A percentile compares a stretch with the other conserved stretches of the same genome.
phyloP scores from a whole-genome alignment of 2,329 filamentous ascomycete species.

The Diplodia intermedia region DNA sequence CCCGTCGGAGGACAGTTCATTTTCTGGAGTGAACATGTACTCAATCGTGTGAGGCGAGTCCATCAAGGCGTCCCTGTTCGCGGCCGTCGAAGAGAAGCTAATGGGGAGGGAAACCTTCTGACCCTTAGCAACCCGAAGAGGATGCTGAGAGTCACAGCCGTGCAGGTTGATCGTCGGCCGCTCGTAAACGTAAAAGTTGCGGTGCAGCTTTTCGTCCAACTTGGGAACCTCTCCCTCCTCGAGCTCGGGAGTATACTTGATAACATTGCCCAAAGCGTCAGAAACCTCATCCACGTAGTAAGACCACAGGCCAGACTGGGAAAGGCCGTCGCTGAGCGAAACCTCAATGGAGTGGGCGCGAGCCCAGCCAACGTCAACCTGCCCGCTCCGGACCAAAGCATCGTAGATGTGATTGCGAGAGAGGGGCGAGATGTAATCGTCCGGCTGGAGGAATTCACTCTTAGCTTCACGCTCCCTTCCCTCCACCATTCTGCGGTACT shows the following conservation, averaged over 20 bases:
- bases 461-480: conserved; percentile 77
- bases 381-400: conserved; percentile 62
- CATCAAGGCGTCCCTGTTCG: conserved; percentile 60
- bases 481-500: conserved; percentile 89
- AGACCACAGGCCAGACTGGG: conserved; percentile 78
- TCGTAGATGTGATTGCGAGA: conserved; percentile 65
- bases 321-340: conserved; percentile 88
- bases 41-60: conserved; percentile 74
- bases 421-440: conserved; percentile 80
- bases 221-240: conserved; percentile 72
- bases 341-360: conserved; percentile 76
- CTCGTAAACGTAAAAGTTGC: conserved; percentile 85
- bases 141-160: conserved; percentile 79
- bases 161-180: conserved; percentile 75
- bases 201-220: conserved; percentile 60
- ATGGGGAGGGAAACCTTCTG: conserved; percentile 72
- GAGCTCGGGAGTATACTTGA: conserved; percentile 71
- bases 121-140: conserved; percentile 83
- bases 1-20: conserved; percentile 71
- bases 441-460: conserved; percentile 91
- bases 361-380: conserved; percentile 81
- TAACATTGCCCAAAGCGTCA: conserved; percentile 86
- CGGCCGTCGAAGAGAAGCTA: conserved; percentile 65
- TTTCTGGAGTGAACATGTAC: conserved; percentile 82
- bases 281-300: conserved; percentile 92